Percentiles rank a stretch among this genome's conserved stretches.
Conservation (phyloP, 2,329 filamentous ascomycete genomes). For the Madurella fahalii region DNA sequence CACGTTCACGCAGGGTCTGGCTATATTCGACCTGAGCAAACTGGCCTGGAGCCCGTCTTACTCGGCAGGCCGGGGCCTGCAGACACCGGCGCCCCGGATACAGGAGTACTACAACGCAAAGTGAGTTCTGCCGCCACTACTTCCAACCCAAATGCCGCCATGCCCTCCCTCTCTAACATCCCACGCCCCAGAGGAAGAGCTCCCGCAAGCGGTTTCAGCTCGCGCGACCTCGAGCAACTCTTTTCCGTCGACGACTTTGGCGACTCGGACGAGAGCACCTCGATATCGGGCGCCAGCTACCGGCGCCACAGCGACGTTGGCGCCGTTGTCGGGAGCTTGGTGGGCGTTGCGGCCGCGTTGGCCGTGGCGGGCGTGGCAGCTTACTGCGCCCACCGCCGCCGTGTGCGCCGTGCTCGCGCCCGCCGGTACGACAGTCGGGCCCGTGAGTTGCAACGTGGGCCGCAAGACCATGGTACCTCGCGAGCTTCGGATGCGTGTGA, state of each 20-base stretch:
- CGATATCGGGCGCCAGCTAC: neutral
- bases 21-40: conserved; percentile 22
- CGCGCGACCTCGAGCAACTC: conserved; percentile 3
- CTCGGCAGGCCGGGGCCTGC: conserved; percentile 9
- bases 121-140: conserved; percentile 7
- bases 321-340: conserved; percentile 26
- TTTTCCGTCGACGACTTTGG: conserved; percentile 12
- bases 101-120: conserved; percentile 20
- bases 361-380: conserved; percentile 2
- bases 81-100: conserved; percentile 14
- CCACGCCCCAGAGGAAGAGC: conserved; percentile 6
- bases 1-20: conserved; percentile 20
- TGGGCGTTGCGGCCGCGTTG: conserved; percentile 14
- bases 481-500: neutral
- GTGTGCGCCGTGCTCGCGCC: too few species aligned
- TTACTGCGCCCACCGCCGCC: too few species aligned
- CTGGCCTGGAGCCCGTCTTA: conserved; percentile 17
- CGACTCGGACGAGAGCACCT: neutral
- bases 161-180: too few species aligned
- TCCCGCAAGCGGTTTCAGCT: conserved; percentile 11
- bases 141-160: too few species aligned
- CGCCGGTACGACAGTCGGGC: too few species aligned
- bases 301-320: conserved; percentile 20
- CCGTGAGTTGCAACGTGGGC: neutral
- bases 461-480: neutral